Evolutionary conservation across 108 stramenopile genomes (phyloP), one percentile per base, ranked within the genome.

Genomic region (Skeletonema tropicum): DNA sequence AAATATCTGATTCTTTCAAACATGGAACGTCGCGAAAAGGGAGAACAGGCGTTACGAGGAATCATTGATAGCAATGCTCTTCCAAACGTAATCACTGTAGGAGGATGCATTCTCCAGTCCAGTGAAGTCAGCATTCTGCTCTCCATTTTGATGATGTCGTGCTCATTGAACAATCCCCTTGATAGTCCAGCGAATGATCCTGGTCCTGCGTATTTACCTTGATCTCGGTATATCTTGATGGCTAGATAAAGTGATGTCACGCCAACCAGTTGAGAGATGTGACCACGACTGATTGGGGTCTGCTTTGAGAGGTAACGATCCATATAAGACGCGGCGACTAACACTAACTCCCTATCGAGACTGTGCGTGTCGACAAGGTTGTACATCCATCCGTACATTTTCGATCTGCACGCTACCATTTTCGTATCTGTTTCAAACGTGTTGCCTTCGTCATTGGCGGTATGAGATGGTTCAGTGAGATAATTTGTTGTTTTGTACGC

Each of bases 331-430:
- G 84, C 65, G 0, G 90, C 85, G 14, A 89, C 75, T 8, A 84
- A 75, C 3, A 93, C 90, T 17, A 88, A 79, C 57, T 93, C 90
- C 33, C 92, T 83, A 32, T 85, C 76, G 14, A 90, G 75, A 15
- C 74, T 74, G 57, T 89, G 82, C 25, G 85, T 77, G 67, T 93
- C 92, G 5, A 93, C 84, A 33, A 93, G 72, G 23, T 80, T 71
- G 67, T 89, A 93, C 92, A 93, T 93, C 90, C 92, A 93, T 49
- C 88, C 88, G 13, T 81, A 75, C 17, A 93, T 85, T 31, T 89
- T 65, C 17, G 52, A 55, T 55, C 52, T 45, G 42, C 42, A 45
- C 11, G 3, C 42, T 15, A n/a, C 5, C 52, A 23, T 8, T 55
- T 49, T 5, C 48, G 52, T 25, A 23, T 21, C 17, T 19, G 52